Evolutionary conservation across 371 early-diverging fungal species (phyloP).

Genomic region (Mucor plumbeus): DNA sequence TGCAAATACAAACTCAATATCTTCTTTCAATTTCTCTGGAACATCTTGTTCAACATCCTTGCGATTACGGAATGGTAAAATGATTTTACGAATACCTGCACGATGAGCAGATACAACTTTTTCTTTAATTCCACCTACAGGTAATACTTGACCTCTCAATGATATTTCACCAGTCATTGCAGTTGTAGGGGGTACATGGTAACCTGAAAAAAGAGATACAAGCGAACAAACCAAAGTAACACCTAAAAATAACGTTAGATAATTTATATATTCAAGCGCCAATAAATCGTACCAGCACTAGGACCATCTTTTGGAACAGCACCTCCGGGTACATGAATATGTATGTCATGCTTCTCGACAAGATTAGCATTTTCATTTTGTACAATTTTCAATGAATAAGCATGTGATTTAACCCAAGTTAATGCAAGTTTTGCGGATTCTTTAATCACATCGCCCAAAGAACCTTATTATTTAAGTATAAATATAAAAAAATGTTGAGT

Average conservation of each 20-base stretch:
- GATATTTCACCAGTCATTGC: slow-evolving; percentile 93
- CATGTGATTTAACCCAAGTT: slow-evolving; percentile 83
- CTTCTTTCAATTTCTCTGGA: slow-evolving; percentile 65
- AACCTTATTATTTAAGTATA: slow-evolving; percentile 50
- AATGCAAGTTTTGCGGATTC: slow-evolving; percentile 85
- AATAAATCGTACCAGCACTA: slow-evolving; percentile 53
- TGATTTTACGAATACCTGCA: slow-evolving; percentile 70
- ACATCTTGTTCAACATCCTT: slow-evolving; percentile 72
- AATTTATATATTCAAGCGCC: background rate
- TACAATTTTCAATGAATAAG: slow-evolving; percentile 63
- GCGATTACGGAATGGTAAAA: slow-evolving; percentile 64
- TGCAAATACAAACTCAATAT: slow-evolving; percentile 78
- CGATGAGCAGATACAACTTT: slow-evolving; percentile 88
- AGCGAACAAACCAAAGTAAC: slow-evolving; percentile 77
- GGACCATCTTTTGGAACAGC: slow-evolving; percentile 89
- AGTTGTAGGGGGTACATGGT: slow-evolving; percentile 59
- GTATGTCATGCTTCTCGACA: slow-evolving; percentile 69
- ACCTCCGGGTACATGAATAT: slow-evolving; percentile 88
- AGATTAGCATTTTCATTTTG: slow-evolving; percentile 36
- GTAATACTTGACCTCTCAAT: slow-evolving; percentile 81
- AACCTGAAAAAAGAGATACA: slow-evolving; percentile 74
- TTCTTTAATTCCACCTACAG: slow-evolving; percentile 89
- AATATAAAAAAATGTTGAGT: background rate
- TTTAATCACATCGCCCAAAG: slow-evolving; percentile 86
- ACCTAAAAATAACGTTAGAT: slow-evolving; percentile 14